Evolutionary conservation across 1,284 basidiomycete genomes (phyloP), one percentile per base, ranked within the genome.

Genomic region (Heliocybe sulcata): DNA sequence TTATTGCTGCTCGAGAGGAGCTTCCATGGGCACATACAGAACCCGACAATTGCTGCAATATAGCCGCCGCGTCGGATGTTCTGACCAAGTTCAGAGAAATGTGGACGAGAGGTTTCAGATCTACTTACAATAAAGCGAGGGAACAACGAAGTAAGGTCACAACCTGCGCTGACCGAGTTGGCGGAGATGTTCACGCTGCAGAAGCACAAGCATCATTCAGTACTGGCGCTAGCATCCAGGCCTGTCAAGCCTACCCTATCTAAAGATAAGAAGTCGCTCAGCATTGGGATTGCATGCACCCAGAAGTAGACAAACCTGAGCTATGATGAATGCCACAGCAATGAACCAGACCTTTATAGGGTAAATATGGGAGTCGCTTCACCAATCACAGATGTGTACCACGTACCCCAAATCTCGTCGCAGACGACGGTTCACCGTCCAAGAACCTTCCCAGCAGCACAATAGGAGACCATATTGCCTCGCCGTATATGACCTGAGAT

Each of bases 51-150:
- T 1, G 87, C 87, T 19, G 85, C 87, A 52, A 94, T 71, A 66
- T 88, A 90, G 2, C 88, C 87, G n/a, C 92, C 92, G n/a, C 91
- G 80, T 25, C 92, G 83, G 63, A 94, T 93, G 68, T 89, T 92
- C 82, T 84, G 56, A 2, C 48, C 2, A 45, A 22, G 11, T 31
- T 29, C 11, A 56, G 55, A 23, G 26, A 14, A n/a, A 27, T 25
- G 38, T 9, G 38, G 16, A n/a, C 6, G 4, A 42, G 38, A 6
- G 4, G 35, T 35, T 19, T 33, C 25, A 38, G 11, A 20, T n/a
- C 45, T 27, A 71, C 77, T 27, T 59, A 82, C 82, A 65, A 94
- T 84, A 72, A 83, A 94, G 31, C 86, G 83, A 55, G 92, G 90
- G 61, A 83, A 75, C 35, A 93, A 76, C 1, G 90, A 84, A 1